A percentile compares a stretch with the other conserved stretches of the same genome.
Evolutionary conservation across 306 rosid species (phyloP).

Genomic region (Pyrus pyrifolia): DNA sequence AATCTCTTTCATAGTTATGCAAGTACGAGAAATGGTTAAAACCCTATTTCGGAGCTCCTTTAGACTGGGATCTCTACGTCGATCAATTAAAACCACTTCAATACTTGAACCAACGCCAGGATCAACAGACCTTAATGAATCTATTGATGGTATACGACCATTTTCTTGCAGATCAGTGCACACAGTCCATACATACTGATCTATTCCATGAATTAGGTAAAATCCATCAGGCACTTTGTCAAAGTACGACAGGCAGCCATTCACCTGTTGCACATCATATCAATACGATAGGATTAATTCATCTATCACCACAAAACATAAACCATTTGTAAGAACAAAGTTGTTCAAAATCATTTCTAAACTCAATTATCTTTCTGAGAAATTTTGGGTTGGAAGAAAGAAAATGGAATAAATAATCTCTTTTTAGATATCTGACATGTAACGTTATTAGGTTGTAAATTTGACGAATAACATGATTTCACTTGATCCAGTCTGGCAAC

Average conservation of each 20-base stretch:
- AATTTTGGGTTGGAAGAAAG: neutral
- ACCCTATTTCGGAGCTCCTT: conserved; percentile 79
- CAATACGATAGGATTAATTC: conserved; percentile 24
- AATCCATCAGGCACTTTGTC: conserved; percentile 91
- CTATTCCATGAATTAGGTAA: conserved; percentile 83
- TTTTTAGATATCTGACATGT: neutral
- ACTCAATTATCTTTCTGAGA: neutral
- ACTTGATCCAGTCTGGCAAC: neutral
- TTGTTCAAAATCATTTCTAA: neutral
- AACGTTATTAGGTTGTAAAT: neutral
- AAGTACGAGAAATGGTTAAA: conserved; percentile 50
- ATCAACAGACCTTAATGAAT: conserved; percentile 64
- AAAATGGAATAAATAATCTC: neutral
- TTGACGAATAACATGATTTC: neutral
- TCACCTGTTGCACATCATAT: conserved; percentile 57
- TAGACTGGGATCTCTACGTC: conserved; percentile 63
- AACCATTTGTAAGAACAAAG: neutral
- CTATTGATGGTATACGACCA: conserved; percentile 88
- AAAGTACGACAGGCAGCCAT: conserved; percentile 88
- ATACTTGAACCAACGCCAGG: conserved; percentile 53
- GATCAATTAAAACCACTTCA: conserved; percentile 84
- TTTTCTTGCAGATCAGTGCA: conserved; percentile 84
- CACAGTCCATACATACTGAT: conserved; percentile 83
- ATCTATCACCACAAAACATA: neutral
- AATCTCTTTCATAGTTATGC: conserved; percentile 73